Evolutionary conservation across 1,284 basidiomycete species (phyloP), one percentile per base, ranked within the genome.

Genomic region (Cystobasidiaceae sp.): DNA sequence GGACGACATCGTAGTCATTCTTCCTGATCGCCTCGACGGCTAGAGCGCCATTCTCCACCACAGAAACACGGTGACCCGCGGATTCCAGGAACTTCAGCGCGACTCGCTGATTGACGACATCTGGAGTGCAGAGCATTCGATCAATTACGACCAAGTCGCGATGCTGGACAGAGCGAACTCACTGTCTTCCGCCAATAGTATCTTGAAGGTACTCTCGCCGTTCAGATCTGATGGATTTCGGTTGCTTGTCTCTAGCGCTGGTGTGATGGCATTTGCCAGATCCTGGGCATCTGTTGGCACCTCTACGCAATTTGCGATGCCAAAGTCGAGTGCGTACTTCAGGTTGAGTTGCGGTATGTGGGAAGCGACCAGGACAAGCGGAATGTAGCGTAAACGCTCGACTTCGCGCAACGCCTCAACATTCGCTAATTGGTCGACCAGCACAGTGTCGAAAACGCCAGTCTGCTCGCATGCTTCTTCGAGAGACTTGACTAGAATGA

Each of bases 21-120:
- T 83, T 81, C 80, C 91, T 92, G 80, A 91, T 91, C 54, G 88
- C 87, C 75, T 93, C 88, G 15, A 94, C 85, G 0, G 92, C 92
- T 66, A 93, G 80, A 73, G 88, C 88, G 8, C 96, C 96, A 74
- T 98, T 98, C 81, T 97, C 93, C 17, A 94, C 96, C 66, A 98
- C 93, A 79, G 97, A 92, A 33, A 97, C 92, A 44, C 86, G 85
- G 77, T 98, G 96, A 0, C 94, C 94, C 59, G 93, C 93, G 75
- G 93, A 94, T 79, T 97, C 93, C 34, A 99, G 80, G 70, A 98
- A 91, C 82, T 97, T 97, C 71, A 96, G 89, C 0, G 96, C 96
- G 5, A 98, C 79, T 76, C 93, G 91, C 80, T 98, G 94, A 79
- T 98, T 98, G 68, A 98, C 94, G 70, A 94, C 80, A 74, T 98